Base-by-base conservation (phyloP, 2,329 filamentous ascomycete species). In the Neospermospora avenae region DNA sequence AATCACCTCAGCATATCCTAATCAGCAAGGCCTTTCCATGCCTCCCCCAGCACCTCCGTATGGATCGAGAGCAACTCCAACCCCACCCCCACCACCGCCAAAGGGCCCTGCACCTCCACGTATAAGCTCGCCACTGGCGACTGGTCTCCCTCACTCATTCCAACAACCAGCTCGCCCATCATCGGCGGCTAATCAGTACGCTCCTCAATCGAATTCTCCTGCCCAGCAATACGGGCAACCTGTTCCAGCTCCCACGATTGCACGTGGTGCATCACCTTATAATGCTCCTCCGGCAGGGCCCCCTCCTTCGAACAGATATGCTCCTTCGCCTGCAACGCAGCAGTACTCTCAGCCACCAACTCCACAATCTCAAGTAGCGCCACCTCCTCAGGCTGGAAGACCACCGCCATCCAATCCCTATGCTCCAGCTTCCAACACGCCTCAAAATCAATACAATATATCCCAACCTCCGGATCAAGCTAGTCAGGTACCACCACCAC, bases 231-330 rank as follows among this genome's bases (percentile, higher is more conserved):
- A 59, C 49, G 58, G 58, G 49, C 68, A 75, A 44, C 72, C 76
- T 2, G 64, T 70, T 61, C 68, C 74, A 55, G 83, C 83, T 46
- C 80, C 86, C 44, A 82, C 84, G 20, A 82, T 91, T 55, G 83
- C 86, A 22, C 86, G 91, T 65, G 91, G 88, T 28, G 82, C 88
- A 4, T 96, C 93, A 25, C 93, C 93, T 5, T 97, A 96, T 75
- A 91, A 93, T 69, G 84, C 89, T 39, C 89, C 93, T 57, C 90
- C 90, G 6, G 78, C 86, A 31, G 82, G 80, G 18, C 79, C 84
- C 4, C 86, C 90, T n/a, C 84, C 88, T 5, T 82, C 85, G 10
- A 91, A 85, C 77, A 81, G 91, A 69, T 96, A 96, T 73, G 87
- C 90, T 14, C 89, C 89, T 13, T 79, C 83, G 55, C 85, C 88